A percentile compares a stretch with the other conserved stretches of the same genome.
Evolutionary conservation across 1,284 basidiomycete genomes (phyloP).

Genomic region (Xanthoconium separans): DNA sequence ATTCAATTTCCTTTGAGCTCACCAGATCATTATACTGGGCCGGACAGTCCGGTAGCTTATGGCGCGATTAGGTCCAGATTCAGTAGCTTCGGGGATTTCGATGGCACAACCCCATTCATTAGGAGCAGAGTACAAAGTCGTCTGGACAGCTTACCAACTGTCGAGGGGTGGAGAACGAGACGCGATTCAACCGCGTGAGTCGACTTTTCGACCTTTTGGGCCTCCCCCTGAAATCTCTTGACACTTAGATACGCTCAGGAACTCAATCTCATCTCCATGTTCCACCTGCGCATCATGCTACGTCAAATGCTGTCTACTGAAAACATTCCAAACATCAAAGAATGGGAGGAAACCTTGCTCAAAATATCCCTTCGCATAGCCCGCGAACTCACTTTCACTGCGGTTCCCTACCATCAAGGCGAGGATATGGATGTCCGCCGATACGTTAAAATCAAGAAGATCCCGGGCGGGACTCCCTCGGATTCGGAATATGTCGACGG

Average conservation of each 20-base stretch:
- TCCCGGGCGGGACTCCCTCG: conserved; percentile 88
- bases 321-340: conserved; percentile 70
- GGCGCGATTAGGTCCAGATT: conserved; percentile 55
- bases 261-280: conserved; percentile 81
- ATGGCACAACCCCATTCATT: conserved; percentile 70
- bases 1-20: conserved; percentile 80
- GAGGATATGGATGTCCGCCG: conserved; percentile 94
- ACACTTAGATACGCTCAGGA: conserved; percentile 69
- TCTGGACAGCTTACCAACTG: conserved; percentile 53
- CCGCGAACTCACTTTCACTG: conserved; percentile 72
- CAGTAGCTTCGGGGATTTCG: conserved; percentile 68
- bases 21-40: conserved; percentile 51
- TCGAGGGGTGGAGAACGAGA: conserved; percentile 76
- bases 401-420: conserved; percentile 71
- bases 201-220: not conserved
- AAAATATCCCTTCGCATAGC: conserved; percentile 80
- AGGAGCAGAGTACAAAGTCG: conserved; percentile 79
- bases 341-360: conserved; percentile 86
- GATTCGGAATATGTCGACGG: conserved; percentile 98
- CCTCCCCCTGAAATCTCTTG: conserved; percentile 2
- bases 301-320: conserved; percentile 83
- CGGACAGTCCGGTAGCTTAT: conserved; percentile 55
- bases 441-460: conserved; percentile 98
- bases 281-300: conserved; percentile 85
- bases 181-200: conserved; percentile 81